A percentile compares a stretch with the other conserved stretches of the same genome.
Conservation (phyloP, 306 rosid species). For the Pachyrhizus erosus region DNA sequence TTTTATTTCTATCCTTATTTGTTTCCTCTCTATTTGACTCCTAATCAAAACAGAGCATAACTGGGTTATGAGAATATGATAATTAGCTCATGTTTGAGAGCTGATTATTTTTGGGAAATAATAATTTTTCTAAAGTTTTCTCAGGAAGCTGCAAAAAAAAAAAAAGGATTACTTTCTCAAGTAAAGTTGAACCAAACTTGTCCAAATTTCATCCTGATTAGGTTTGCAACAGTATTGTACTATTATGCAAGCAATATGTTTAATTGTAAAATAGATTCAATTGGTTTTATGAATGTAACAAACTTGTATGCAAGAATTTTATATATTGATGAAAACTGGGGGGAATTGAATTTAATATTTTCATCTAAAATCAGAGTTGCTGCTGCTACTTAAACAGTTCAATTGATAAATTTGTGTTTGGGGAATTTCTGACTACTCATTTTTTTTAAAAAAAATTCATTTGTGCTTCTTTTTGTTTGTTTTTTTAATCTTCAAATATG, state of each 20-base stretch:
- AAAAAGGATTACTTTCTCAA: not conserved
- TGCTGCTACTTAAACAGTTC: not conserved
- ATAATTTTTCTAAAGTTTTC: not conserved
- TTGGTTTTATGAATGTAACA: constrained; percentile 13
- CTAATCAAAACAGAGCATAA: not conserved
- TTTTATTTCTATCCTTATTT: not conserved
- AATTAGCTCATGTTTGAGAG: not conserved
- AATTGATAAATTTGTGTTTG: not conserved
- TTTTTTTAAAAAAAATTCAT: not conserved
- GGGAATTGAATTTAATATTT: not conserved
- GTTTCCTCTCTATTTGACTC: not conserved
- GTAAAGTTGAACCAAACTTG: not conserved
- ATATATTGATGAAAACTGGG: not conserved
- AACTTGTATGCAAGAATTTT: constrained; percentile 1
- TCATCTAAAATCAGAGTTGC: constrained; percentile 1
- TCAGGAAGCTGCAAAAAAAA: not conserved
- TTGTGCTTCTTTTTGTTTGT: not conserved
- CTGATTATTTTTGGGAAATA: not conserved
- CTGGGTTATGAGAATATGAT: not conserved
- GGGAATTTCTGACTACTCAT: not conserved
- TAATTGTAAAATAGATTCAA: not conserved
- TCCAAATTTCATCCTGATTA: not conserved
- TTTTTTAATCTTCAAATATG: not conserved
- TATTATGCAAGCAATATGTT: not conserved
- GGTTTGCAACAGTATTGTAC: not conserved